These are phyloP conservation scores for Fusarium foetens DNA, from an alignment of 2,329 filamentous ascomycete genomes.

Conservation along the genomic window DNA sequence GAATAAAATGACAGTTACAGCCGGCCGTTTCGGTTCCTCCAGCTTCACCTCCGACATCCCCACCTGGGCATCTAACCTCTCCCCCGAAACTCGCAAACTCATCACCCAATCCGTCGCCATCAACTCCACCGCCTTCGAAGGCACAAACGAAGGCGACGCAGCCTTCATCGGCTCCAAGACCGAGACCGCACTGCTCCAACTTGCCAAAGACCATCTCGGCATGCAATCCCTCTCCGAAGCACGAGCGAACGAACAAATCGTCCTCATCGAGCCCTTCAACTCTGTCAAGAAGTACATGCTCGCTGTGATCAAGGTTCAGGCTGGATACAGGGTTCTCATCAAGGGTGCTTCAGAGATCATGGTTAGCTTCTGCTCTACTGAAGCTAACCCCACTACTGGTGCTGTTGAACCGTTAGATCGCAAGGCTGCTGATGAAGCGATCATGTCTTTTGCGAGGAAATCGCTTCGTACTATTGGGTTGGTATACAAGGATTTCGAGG, in stretches of 20 bases:
- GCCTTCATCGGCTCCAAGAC: constrained; percentile 82
- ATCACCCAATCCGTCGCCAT: constrained; percentile 60
- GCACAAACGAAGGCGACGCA: constrained; percentile 70
- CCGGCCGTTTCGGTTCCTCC: constrained; percentile 65
- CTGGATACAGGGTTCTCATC: constrained; percentile 67
- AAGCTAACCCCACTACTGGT: constrained; percentile 58
- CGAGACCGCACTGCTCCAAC: constrained; percentile 75
- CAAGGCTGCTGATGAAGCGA: constrained; percentile 68
- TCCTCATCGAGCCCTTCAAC: constrained; percentile 79
- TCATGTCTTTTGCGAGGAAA: constrained; percentile 79
- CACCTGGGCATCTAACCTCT: constrained; percentile 35
- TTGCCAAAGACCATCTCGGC: constrained; percentile 72
- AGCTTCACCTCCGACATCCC: constrained; percentile 46
- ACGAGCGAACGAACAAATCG: constrained; percentile 67
- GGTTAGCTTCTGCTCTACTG: constrained; percentile 61
- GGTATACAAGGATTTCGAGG: constrained; percentile 81
- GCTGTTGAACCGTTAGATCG: constrained; percentile 58
- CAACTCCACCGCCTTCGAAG: constrained; percentile 81
- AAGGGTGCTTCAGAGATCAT: constrained; percentile 74
- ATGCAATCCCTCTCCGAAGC: constrained; percentile 73
- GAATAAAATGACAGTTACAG: constrained; percentile 75
- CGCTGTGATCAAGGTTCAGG: constrained; percentile 63
- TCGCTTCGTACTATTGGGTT: constrained; percentile 88
- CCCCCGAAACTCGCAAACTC: constrained; percentile 40
- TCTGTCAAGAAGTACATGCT: constrained; percentile 79